A percentile compares a stretch with the other conserved stretches of the same genome.
Conservation (phyloP, 768 basidiomycete genomes). For the Mycena pura region DNA sequence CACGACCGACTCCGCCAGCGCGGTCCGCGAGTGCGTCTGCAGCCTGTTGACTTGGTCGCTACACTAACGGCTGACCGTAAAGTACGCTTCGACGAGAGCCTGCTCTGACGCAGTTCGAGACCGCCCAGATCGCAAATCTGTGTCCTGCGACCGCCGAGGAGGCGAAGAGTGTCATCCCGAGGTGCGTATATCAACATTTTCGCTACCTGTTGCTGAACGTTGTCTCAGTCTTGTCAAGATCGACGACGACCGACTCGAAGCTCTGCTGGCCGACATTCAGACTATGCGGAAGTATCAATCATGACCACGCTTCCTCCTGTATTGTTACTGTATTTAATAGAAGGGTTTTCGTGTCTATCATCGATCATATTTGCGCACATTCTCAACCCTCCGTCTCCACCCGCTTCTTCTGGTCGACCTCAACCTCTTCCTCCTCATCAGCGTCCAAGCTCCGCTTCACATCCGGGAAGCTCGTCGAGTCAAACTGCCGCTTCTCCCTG, state of each 20-base stretch:
- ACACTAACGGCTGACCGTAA: background rate
- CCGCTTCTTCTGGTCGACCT: slow-evolving; percentile 48
- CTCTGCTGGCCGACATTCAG: slow-evolving; percentile 85
- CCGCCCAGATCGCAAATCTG: slow-evolving; percentile 90
- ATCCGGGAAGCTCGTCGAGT: slow-evolving; percentile 61
- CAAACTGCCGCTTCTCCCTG: slow-evolving; percentile 71
- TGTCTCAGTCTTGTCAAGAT: slow-evolving; percentile 71
- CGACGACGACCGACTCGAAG: slow-evolving; percentile 86
- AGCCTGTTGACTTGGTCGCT: background rate
- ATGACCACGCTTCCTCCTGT: slow-evolving; percentile 39
- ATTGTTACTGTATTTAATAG: background rate
- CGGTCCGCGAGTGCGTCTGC: slow-evolving; percentile 82
- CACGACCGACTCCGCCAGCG: slow-evolving; percentile 81
- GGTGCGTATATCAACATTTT: slow-evolving; percentile 49
- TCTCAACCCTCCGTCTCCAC: slow-evolving; percentile 61
- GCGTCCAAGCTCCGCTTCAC: slow-evolving; percentile 39
- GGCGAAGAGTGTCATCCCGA: slow-evolving; percentile 90
- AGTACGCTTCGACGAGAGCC: slow-evolving; percentile 84
- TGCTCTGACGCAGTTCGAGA: slow-evolving; percentile 87
- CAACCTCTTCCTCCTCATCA: slow-evolving; percentile 37
- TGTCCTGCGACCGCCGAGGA: slow-evolving; percentile 90
- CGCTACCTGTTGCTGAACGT: background rate
- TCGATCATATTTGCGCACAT: background rate
- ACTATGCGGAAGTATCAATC: slow-evolving; percentile 91
- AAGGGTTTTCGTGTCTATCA: background rate